A percentile compares a stretch with the other conserved stretches of the same genome.
Evolutionary conservation across 768 basidiomycete species (phyloP).

Genomic region (Podaxis sp.): DNA sequence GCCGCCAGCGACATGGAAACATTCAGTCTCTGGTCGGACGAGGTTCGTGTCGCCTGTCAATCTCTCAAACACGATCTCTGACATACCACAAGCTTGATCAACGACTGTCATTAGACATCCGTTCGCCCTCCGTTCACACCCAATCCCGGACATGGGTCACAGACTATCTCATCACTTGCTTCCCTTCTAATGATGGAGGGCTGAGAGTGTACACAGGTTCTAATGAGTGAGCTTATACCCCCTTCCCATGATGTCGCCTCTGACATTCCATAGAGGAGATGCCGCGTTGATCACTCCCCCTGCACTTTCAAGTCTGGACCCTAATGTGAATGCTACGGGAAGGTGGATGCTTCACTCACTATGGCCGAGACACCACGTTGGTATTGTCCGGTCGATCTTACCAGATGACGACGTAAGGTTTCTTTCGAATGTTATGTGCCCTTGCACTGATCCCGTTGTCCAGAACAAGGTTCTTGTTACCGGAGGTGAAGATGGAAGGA

Average conservation of each 20-base stretch:
- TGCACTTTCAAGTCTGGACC: neutral
- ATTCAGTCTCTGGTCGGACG: constrained; percentile 78
- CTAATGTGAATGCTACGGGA: constrained; percentile 35
- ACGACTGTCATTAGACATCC: constrained; percentile 58
- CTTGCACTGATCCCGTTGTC: neutral
- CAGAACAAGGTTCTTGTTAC: constrained; percentile 28
- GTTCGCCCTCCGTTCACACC: constrained; percentile 59
- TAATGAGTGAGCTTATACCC: constrained; percentile 54
- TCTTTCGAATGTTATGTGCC: neutral
- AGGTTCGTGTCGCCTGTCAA: constrained; percentile 41
- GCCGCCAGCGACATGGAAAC: constrained; percentile 95
- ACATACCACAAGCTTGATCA: constrained; percentile 52
- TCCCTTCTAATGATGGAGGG: constrained; percentile 29
- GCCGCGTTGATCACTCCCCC: constrained; percentile 47
- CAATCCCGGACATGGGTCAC: constrained; percentile 69
- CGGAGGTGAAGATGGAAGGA: constrained; percentile 32
- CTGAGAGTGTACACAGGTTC: constrained; percentile 69
- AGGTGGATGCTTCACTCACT: constrained; percentile 51
- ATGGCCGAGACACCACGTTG: constrained; percentile 57
- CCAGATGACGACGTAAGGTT: constrained; percentile 53
- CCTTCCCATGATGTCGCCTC: neutral
- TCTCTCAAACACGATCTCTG: neutral
- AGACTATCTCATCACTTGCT: constrained; percentile 68
- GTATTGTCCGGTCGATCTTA: constrained; percentile 53
- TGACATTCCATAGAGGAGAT: constrained; percentile 47